phyloP scores from a whole-genome alignment of 306 rosid genomes.

The Cicer cuneatum region DNA sequence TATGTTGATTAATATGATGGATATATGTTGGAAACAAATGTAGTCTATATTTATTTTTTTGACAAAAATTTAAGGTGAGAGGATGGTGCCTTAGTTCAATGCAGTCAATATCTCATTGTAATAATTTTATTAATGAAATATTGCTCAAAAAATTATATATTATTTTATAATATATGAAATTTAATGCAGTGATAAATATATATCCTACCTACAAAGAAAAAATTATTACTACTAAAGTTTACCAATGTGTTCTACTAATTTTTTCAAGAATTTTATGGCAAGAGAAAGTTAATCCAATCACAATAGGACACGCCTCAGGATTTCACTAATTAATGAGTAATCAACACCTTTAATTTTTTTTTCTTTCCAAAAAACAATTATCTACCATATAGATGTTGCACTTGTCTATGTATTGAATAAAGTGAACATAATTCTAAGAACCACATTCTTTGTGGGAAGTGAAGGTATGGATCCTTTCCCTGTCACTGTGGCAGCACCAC shows the following conservation, averaged over 20 bases:
- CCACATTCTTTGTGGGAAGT: slow-evolving; percentile 45
- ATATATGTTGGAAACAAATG: no score
- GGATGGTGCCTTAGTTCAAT: no score
- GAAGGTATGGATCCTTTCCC: slow-evolving; percentile 49
- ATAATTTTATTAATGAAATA: no score
- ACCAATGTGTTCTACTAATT: not conserved
- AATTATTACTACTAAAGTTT: not conserved
- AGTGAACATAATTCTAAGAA: slow-evolving; percentile 18
- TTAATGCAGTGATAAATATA: no score
- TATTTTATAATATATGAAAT: no score
- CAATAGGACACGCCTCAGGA: not conserved
- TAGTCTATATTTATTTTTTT: no score
- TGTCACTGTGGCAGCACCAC: slow-evolving; percentile 44
- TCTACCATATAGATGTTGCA: not conserved
- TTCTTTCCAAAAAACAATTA: not conserved
- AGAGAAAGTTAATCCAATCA: not conserved
- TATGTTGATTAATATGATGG: no score
- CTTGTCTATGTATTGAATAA: not conserved
- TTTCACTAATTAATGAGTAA: not conserved
- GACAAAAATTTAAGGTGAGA: no score
- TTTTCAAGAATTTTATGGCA: not conserved
- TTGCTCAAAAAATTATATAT: no score
- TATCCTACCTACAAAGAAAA: no score
- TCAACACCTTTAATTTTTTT: no score
- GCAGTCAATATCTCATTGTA: no score